Percentiles rank a stretch among this genome's conserved stretches.
Evolutionary conservation across 768 basidiomycete genomes (phyloP).

Genomic region (Omphalotus guepiniiformis): DNA sequence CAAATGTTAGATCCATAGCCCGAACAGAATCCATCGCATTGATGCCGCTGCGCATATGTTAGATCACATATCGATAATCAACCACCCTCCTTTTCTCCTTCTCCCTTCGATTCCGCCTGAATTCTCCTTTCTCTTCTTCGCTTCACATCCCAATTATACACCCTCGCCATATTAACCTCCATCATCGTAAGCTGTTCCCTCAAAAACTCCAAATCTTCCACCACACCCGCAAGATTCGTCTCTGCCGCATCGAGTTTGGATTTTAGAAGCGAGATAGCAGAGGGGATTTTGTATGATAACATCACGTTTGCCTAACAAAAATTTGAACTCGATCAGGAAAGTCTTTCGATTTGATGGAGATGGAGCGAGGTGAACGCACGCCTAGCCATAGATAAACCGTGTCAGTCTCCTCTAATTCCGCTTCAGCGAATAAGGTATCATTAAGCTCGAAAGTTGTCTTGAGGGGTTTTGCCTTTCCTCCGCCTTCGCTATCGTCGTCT

Average conservation of each 20-base stretch:
- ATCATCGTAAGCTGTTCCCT: conserved; percentile 94
- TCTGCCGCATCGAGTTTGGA: conserved; percentile 75
- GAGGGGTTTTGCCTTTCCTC: conserved; percentile 43
- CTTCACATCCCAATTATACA: conserved; percentile 97
- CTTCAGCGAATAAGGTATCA: conserved; percentile 92
- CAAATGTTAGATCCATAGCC: no score
- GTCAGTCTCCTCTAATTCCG: conserved; percentile 81
- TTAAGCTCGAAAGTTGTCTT: conserved; percentile 92
- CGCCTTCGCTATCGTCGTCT: conserved; percentile 44
- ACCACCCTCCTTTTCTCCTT: not conserved
- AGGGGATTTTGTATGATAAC: conserved; percentile 86
- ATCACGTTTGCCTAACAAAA: conserved; percentile 85
- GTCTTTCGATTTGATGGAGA: not conserved
- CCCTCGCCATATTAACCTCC: conserved; percentile 92
- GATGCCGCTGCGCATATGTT: no score
- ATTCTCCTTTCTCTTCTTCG: conserved; percentile 58
- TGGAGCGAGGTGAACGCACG: conserved; percentile 43
- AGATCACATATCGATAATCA: no score
- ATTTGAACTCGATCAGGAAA: not conserved
- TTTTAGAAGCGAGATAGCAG: conserved; percentile 68
- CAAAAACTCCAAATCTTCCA: conserved; percentile 89
- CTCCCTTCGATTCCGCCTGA: conserved; percentile 28
- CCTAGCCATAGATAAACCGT: conserved; percentile 95
- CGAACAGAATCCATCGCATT: no score
- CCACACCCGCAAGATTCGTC: conserved; percentile 55